Evolutionary conservation across 345 rosid genomes (phyloP).

Genomic region (Melastoma malabathricum): DNA sequence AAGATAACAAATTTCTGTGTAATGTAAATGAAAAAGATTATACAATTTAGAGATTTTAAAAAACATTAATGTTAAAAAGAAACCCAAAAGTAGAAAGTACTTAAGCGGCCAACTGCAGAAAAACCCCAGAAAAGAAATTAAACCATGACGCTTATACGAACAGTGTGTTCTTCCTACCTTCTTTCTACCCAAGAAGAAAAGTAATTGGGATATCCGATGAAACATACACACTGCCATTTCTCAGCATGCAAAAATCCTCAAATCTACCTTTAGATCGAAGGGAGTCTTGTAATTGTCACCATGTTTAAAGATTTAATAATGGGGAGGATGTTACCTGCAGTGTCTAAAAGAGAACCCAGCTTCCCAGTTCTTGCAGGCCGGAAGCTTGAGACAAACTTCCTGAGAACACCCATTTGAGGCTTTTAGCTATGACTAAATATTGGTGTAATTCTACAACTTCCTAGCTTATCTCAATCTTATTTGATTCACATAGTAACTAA

Average conservation of each 20-base stretch:
- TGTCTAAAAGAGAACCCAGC: conserved; percentile 52
- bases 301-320: conserved; percentile 3
- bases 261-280: too few species aligned
- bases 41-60: not conserved
- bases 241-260: too few species aligned
- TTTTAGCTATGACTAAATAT: conserved; percentile 6
- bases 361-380: conserved; percentile 55
- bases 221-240: not conserved
- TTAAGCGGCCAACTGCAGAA: not conserved
- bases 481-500: too few species aligned
- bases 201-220: not conserved
- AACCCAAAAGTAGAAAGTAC: not conserved
- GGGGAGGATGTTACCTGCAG: conserved; percentile 38
- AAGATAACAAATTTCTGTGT: too few species aligned
- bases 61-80: not conserved
- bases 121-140: not conserved
- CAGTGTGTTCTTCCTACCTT: not conserved
- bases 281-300: too few species aligned
- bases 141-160: not conserved
- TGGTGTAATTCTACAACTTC: not conserved
- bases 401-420: conserved; percentile 16
- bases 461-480: too few species aligned
- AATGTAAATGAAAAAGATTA: too few species aligned
- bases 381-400: conserved; percentile 91
- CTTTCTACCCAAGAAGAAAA: not conserved